Conservation (phyloP, 495 filamentous ascomycete genomes). For the Penicillium crystallinum region DNA sequence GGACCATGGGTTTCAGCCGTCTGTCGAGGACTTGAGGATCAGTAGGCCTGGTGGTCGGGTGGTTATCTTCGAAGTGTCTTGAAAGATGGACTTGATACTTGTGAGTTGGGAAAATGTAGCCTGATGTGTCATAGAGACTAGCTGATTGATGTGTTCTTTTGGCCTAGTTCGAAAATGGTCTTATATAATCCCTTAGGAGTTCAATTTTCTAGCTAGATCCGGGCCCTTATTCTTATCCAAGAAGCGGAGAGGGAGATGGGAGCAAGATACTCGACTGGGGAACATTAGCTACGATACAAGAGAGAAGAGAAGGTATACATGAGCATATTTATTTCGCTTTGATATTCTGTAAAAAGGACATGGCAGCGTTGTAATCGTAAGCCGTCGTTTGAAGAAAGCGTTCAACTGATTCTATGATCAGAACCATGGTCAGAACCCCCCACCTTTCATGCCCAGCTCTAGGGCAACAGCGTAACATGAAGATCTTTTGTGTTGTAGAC, state of each 20-base stretch:
- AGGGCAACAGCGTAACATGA: background rate
- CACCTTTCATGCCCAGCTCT: background rate
- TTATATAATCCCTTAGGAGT: no score
- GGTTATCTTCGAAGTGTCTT: background rate
- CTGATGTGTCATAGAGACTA: no score
- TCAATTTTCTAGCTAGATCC: no score
- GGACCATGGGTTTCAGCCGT: background rate
- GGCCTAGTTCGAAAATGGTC: no score
- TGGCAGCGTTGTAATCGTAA: constrained; percentile 1
- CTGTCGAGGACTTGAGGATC: background rate
- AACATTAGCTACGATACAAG: background rate
- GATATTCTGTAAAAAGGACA: background rate
- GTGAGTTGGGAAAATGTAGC: background rate
- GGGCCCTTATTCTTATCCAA: no score
- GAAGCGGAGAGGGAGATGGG: no score
- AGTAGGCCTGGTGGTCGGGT: background rate
- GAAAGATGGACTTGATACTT: background rate
- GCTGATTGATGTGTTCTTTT: no score
- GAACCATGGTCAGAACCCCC: background rate
- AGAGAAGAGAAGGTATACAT: background rate
- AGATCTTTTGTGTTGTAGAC: background rate
- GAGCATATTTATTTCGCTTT: background rate
- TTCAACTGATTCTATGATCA: background rate
- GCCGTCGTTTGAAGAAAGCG: background rate
- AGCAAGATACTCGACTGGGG: background rate